Percentiles rank a stretch among this genome's conserved stretches.
Evolutionary conservation across 1,284 basidiomycete species (phyloP).

Genomic region (Mycosarcoma mackinlayi): DNA sequence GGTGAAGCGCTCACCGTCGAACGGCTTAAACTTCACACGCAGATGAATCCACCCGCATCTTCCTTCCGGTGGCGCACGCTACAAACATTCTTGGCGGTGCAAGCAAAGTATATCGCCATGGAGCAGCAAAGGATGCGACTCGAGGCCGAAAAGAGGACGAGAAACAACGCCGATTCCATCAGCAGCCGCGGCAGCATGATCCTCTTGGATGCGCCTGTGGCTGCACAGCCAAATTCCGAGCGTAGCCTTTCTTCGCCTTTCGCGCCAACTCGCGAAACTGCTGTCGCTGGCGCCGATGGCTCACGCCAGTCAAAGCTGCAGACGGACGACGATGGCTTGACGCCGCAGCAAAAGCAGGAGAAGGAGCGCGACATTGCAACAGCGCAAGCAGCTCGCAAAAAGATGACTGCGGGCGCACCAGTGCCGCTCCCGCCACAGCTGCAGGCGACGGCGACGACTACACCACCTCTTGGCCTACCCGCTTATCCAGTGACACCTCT

Average conservation of each 20-base stretch:
- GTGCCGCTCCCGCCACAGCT: neutral
- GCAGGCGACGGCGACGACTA: neutral
- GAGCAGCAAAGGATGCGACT: constrained; percentile 63
- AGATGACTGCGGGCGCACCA: constrained; percentile 27
- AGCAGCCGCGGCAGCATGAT: constrained; percentile 35
- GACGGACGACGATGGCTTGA: constrained; percentile 34
- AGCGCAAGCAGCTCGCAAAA: constrained; percentile 51
- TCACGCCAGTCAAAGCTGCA: constrained; percentile 26
- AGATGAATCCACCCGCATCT: constrained; percentile 74
- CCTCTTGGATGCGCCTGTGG: constrained; percentile 13
- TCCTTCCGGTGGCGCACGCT: constrained; percentile 71
- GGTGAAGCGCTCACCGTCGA: constrained; percentile 68
- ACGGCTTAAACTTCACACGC: constrained; percentile 83
- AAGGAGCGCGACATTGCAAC: constrained; percentile 54
- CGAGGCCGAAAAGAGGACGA: constrained; percentile 36
- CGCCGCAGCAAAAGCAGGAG: constrained; percentile 35
- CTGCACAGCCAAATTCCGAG: constrained; percentile 17
- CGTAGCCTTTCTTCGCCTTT: constrained; percentile 30
- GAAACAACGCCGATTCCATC: constrained; percentile 20
- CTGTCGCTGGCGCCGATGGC: constrained; percentile 10
- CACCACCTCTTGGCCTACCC: constrained; percentile 24
- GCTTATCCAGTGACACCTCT: constrained; percentile 21
- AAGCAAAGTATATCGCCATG: constrained; percentile 70
- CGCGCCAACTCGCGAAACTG: constrained; percentile 38
- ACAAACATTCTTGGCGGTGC: constrained; percentile 71